Percentiles rank a stretch among this genome's conserved stretches.
These are phyloP conservation scores for Saccharomyces hybrid DNA, from an alignment of 1,139 yeast species.

Conservation along the genomic window DNA sequence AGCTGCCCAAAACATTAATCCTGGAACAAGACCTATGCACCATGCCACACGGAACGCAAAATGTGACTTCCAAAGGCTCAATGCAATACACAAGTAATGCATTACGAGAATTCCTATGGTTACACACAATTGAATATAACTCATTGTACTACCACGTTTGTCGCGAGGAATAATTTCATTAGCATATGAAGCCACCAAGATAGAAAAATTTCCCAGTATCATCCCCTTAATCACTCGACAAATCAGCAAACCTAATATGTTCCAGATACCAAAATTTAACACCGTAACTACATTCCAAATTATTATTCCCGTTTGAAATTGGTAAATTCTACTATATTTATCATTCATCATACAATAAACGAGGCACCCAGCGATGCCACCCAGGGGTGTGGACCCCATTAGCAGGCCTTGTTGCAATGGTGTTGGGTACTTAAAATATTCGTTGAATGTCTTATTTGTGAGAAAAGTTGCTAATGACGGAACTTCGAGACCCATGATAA, in stretches of 20 bases:
- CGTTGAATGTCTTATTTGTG: slow-evolving; percentile 38
- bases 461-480: slow-evolving; percentile 60
- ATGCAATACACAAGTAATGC: slow-evolving; percentile 21
- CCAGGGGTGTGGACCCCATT: slow-evolving; percentile 38
- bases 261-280: slow-evolving; percentile 21
- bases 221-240: slow-evolving; percentile 59
- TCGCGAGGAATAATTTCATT: slow-evolving; percentile 64
- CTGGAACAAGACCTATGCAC: slow-evolving; percentile 63
- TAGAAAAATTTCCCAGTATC: slow-evolving; percentile 64
- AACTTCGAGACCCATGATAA: slow-evolving; percentile 62
- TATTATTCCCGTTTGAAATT: slow-evolving; percentile 25
- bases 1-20: slow-evolving; percentile 39
- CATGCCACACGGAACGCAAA: slow-evolving; percentile 61
- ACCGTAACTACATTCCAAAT: slow-evolving; percentile 32
- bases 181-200: slow-evolving; percentile 65
- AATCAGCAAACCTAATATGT: slow-evolving; percentile 11
- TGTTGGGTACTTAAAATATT: slow-evolving; percentile 41
- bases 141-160: slow-evolving; percentile 61
- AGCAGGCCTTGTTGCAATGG: slow-evolving; percentile 36
- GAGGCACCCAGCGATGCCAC: slow-evolving; percentile 35
- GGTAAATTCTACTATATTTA: slow-evolving; percentile 26
- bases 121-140: slow-evolving; percentile 59
- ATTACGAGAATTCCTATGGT: slow-evolving; percentile 58
- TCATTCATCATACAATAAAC: slow-evolving; percentile 27
- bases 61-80: slow-evolving; percentile 37